phyloP scores from a whole-genome alignment of 768 basidiomycete genomes.

The Naganishia friedmannii region DNA sequence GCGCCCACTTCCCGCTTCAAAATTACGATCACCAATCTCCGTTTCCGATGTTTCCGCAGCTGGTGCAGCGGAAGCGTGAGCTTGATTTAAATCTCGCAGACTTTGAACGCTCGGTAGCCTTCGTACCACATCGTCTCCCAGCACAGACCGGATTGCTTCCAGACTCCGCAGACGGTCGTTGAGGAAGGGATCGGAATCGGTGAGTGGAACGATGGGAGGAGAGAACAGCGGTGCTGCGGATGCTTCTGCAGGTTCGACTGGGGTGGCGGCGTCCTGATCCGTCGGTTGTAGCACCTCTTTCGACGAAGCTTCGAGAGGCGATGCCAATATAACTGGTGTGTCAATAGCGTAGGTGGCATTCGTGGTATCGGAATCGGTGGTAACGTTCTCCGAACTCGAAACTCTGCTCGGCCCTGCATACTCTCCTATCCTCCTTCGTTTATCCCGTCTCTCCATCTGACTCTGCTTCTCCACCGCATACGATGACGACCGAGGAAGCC shows the following conservation, averaged over 20 bases:
- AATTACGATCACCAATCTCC: too few species aligned
- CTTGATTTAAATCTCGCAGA: background rate
- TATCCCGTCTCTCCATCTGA: background rate
- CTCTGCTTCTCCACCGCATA: background rate
- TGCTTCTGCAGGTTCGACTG: background rate
- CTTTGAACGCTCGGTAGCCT: slow-evolving; percentile 24
- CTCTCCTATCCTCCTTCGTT: background rate
- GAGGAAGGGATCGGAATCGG: slow-evolving; percentile 26
- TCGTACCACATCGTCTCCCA: slow-evolving; percentile 26
- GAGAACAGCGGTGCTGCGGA: background rate
- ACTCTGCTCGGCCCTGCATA: background rate
- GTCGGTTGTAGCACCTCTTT: background rate
- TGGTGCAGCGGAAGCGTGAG: background rate
- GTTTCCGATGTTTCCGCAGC: background rate
- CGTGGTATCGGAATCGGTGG: background rate
- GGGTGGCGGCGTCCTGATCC: background rate
- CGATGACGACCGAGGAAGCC: background rate
- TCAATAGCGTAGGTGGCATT: background rate
- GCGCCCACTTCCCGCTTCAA: background rate
- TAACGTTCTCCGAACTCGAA: background rate
- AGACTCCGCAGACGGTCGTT: slow-evolving; percentile 26
- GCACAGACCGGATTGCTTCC: slow-evolving; percentile 21
- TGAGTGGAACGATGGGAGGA: slow-evolving; percentile 25
- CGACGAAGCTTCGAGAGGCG: background rate
- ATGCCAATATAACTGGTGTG: background rate